Conservation (phyloP, 805 yeast genomes). For the Candida ovalis region DNA sequence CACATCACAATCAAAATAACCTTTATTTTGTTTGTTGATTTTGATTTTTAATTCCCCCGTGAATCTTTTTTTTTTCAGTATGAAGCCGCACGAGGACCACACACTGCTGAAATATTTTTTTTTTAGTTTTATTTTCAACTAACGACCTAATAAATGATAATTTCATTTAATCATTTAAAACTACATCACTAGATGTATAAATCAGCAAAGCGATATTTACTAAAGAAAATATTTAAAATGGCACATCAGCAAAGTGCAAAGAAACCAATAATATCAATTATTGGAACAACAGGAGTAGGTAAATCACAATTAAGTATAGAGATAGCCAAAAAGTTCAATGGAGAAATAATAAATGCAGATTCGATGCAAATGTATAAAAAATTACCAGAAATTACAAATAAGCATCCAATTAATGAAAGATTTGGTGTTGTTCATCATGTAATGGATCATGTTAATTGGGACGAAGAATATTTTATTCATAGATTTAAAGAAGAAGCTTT, state of each 20-base stretch:
- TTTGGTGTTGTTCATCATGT: slow-evolving; percentile 79
- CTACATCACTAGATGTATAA: background rate
- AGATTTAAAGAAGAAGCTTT: slow-evolving; percentile 72
- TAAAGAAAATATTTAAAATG: background rate
- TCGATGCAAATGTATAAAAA: slow-evolving; percentile 92
- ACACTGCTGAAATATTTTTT: too few species aligned
- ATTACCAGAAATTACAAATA: slow-evolving; percentile 77
- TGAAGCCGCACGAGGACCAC: too few species aligned
- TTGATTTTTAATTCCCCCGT: too few species aligned
- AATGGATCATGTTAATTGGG: slow-evolving; percentile 80
- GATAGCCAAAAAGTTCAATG: slow-evolving; percentile 69
- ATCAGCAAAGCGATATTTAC: background rate
- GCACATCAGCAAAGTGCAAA: background rate
- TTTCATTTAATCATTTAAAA: background rate
- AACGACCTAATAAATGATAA: too few species aligned
- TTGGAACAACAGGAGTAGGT: slow-evolving; percentile 96
- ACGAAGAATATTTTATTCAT: slow-evolving; percentile 76
- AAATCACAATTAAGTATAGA: slow-evolving; percentile 84
- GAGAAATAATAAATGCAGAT: slow-evolving; percentile 93
- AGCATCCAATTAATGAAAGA: slow-evolving; percentile 81
- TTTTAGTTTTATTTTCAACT: background rate
- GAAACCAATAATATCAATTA: slow-evolving; percentile 27
- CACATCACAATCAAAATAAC: too few species aligned
- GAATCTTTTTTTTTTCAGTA: too few species aligned
- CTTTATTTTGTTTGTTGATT: too few species aligned